phyloP scores from a whole-genome alignment of 2,329 filamentous ascomycete genomes.

The Penicillium sp. region DNA sequence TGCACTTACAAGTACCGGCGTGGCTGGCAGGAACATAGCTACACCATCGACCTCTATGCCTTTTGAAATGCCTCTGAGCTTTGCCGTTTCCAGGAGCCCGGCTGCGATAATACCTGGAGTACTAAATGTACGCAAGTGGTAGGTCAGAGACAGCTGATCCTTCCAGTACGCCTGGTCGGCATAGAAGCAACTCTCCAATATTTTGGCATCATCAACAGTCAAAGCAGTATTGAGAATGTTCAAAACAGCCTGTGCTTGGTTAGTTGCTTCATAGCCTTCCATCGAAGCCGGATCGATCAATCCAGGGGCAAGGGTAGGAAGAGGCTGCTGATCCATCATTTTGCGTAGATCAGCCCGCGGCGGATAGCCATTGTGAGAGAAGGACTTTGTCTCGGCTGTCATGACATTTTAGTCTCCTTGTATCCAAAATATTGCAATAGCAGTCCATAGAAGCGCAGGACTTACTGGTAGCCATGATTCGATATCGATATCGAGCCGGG shows the following conservation, averaged over 20 bases:
- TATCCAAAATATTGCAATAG: no score
- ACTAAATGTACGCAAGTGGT: slow-evolving; percentile 38
- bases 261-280: slow-evolving; percentile 10
- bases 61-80: not conserved
- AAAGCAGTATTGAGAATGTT: slow-evolving; percentile 14
- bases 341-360: slow-evolving; percentile 19
- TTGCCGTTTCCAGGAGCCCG: slow-evolving; percentile 11
- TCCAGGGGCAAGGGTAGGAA: slow-evolving; percentile 21
- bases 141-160: slow-evolving; percentile 39
- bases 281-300: slow-evolving; percentile 11
- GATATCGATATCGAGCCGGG: no score
- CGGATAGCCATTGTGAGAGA: slow-evolving; percentile 8
- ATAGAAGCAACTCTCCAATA: slow-evolving; percentile 32
- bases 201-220: slow-evolving; percentile 14
- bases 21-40: slow-evolving; percentile 13
- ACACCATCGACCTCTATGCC: slow-evolving; percentile 10
- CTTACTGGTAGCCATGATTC: no score
- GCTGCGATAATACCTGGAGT: slow-evolving; percentile 23
- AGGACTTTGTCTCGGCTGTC: not conserved
- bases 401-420: not conserved
- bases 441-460: no score
- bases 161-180: slow-evolving; percentile 38
- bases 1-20: slow-evolving; percentile 15
- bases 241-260: slow-evolving; percentile 6
- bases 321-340: slow-evolving; percentile 26